Evolutionary conservation across 2,329 filamentous ascomycete species (phyloP).

Genomic region (Myriosclerotinia curreyana): DNA sequence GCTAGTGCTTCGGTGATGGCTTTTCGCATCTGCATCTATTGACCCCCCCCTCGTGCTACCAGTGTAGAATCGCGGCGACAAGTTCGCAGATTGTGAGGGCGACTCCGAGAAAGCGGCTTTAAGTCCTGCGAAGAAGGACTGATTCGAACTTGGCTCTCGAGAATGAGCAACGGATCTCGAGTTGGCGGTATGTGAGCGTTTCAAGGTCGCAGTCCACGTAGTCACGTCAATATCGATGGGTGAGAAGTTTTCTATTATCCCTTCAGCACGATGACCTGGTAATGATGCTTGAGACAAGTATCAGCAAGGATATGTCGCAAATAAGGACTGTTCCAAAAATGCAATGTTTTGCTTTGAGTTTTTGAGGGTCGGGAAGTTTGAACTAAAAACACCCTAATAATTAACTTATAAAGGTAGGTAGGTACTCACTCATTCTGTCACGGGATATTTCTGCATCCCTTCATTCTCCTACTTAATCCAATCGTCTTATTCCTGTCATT

Average conservation of each 20-base stretch:
- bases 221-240: conserved; percentile 34
- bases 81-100: conserved; percentile 28
- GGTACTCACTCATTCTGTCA: conserved; percentile 24
- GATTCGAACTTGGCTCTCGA: conserved; percentile 30
- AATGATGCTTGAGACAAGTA: conserved; percentile 31
- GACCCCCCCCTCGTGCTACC: conserved; percentile 38
- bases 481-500: conserved; percentile 4
- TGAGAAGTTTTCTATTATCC: conserved; percentile 31
- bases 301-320: conserved; percentile 31
- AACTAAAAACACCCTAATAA: conserved; percentile 14
- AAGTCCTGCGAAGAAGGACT: conserved; percentile 27
- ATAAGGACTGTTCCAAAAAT: not conserved
- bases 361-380: conserved; percentile 14
- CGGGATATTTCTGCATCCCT: conserved; percentile 10
- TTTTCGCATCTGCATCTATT: conserved; percentile 53
- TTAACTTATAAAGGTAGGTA: not conserved
- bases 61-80: conserved; percentile 35
- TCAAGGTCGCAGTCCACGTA: conserved; percentile 36
- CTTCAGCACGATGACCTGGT: conserved; percentile 33
- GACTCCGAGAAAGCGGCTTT: conserved; percentile 30
- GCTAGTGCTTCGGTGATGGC: conserved; percentile 87
- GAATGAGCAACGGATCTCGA: conserved; percentile 30
- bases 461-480: conserved; percentile 4
- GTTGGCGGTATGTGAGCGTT: conserved; percentile 32
- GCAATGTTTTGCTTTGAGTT: conserved; percentile 10